phyloP scores from a whole-genome alignment of 2,329 filamentous ascomycete genomes.

The Phialophora expanda region DNA sequence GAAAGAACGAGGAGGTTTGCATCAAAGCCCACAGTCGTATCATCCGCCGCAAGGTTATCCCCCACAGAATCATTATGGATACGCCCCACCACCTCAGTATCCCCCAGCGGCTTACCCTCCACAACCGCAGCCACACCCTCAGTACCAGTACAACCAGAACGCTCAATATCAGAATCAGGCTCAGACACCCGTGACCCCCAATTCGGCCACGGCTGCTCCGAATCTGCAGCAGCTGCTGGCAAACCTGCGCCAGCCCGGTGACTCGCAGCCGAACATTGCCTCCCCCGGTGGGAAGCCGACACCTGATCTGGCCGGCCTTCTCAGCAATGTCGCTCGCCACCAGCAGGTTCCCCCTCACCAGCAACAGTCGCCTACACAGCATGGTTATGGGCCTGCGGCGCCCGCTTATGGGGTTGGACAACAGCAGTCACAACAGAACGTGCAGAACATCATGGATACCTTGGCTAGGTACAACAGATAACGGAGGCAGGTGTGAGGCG shows the following conservation, averaged over 20 bases:
- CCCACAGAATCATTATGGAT: slow-evolving; percentile 40
- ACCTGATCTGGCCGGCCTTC: slow-evolving; percentile 49
- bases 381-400: slow-evolving; percentile 30
- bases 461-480: slow-evolving; percentile 54
- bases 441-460: slow-evolving; percentile 57
- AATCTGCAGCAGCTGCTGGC: slow-evolving; percentile 40
- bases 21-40: slow-evolving; percentile 41
- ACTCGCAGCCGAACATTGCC: slow-evolving; percentile 38
- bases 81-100: slow-evolving; percentile 40
- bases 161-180: slow-evolving; percentile 26
- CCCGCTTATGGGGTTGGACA: slow-evolving; percentile 37
- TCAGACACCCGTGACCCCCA: slow-evolving; percentile 28
- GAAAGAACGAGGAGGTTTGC: slow-evolving; percentile 44
- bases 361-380: slow-evolving; percentile 30
- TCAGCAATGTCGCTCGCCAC: slow-evolving; percentile 48
- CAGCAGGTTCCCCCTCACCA: slow-evolving; percentile 37
- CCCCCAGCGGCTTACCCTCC: slow-evolving; percentile 19
- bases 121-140: slow-evolving; percentile 23
- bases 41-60: slow-evolving; percentile 43
- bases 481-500: not conserved
- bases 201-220: slow-evolving; percentile 24
- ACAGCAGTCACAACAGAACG: slow-evolving; percentile 48
- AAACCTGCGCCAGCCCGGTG: slow-evolving; percentile 38
- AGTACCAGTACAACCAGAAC: slow-evolving; percentile 32
- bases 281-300: slow-evolving; percentile 45